phyloP scores from a whole-genome alignment of 371 early-diverging fungal species.

The Hamiltosporidium tvaerminnensis region DNA sequence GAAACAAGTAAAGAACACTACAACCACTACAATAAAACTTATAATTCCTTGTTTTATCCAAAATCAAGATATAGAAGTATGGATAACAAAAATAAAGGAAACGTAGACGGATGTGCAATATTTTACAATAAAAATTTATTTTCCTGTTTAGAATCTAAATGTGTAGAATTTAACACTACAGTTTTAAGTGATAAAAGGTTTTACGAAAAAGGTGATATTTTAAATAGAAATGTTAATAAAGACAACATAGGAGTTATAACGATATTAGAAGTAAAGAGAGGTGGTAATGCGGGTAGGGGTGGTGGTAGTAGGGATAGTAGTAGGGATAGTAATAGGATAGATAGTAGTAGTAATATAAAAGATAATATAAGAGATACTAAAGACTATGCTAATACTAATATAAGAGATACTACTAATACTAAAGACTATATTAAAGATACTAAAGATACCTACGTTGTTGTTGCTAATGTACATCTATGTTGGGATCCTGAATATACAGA shows the following conservation, averaged over 20 bases:
- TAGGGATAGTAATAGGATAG: no score
- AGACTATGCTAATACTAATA: no score
- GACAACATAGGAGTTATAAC: conserved; percentile 80
- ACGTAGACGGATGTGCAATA: conserved; percentile 88
- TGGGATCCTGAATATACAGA: conserved; percentile 63
- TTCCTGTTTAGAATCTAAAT: conserved; percentile 60
- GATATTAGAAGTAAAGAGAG: conserved; percentile 64
- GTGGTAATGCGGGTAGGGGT: no score
- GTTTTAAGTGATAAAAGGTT: conserved; percentile 70
- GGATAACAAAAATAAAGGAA: conserved; percentile 65
- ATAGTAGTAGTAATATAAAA: no score
- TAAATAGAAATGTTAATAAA: conserved; percentile 70
- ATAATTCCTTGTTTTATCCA: conserved; percentile 76
- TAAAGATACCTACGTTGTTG: no score
- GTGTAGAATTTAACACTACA: conserved; percentile 76
- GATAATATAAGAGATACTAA: no score
- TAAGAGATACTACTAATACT: no score
- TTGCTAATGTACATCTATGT: conserved; percentile 63
- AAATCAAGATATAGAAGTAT: conserved; percentile 77
- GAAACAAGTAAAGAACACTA: no score
- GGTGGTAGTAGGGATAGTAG: conserved; percentile 6
- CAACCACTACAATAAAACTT: no score
- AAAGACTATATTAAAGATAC: no score
- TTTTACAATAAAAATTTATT: conserved; percentile 72
- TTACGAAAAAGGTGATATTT: conserved; percentile 69